Base-by-base conservation (phyloP, 1,139 yeast species). In the Yamadazyma kanchanaburiensis region DNA sequence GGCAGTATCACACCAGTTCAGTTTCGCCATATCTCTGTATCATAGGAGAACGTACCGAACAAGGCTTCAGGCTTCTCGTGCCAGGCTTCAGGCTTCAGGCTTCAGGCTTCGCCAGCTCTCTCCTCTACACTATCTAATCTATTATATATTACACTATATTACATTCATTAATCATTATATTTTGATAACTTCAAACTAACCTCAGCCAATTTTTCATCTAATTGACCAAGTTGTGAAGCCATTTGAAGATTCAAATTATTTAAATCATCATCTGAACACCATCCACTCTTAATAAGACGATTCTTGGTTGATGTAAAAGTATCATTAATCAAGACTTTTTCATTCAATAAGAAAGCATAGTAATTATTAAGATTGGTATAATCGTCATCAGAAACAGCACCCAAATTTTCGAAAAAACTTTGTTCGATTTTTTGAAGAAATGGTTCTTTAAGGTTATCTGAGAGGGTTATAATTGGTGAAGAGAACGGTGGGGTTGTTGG, bases 221-320 rank as follows among this genome's bases (percentile, higher is more conserved):
- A 58, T 57, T 32, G 68, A 50, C 42, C 61, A 61, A 35, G 58
- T 44, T 46, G 64, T 56, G 34, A 56, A 40, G 24, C 36, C 23
- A 34, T 43, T 38, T 64, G 70, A 22, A 61, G 42, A 39, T 55
- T 61, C 30, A 65, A 51, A 46, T 64, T 66, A 37, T 64, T 57
- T 45, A 68, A 55, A 43, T 68, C 74, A 37, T 64, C 64, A 21
- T 46, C 47, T 2, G 72, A 64, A 40, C 72, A 66, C 74, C 74
- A 68, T 2, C 74, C 74, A 30, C 65, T 58, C 24, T 54, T 55
- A 16, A 44, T 35, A 34, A 68, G 53, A 32, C 64, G 52, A 27
- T 51, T 48, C 31, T 49, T 60, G n/a, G 73, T 60, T 15, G 51
- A 43, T 25, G 53, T 60, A 39, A 55, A 68, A 4, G 68, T 67